Base-by-base conservation (phyloP, 2,329 filamentous ascomycete species). In the Stagonosporopsis vannaccii region DNA sequence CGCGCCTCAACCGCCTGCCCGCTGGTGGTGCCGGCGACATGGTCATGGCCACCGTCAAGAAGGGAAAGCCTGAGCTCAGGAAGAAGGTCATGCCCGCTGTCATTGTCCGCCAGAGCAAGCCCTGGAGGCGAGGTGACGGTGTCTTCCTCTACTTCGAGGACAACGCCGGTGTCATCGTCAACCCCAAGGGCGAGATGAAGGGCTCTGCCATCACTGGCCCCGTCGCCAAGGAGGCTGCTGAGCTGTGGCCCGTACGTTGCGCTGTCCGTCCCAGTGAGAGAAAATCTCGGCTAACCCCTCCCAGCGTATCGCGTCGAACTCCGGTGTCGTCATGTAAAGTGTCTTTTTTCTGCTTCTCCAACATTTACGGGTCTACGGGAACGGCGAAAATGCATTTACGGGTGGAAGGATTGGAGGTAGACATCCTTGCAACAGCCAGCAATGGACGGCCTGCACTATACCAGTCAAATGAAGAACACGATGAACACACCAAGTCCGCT, bases 121-220 rank as follows among this genome's bases (percentile, higher is more conserved):
- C 95, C 77, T 99, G 95, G 95, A 93, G 95, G 87, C 90, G 95
- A 81, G 90, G 91, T 74, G 95, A 99, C 81, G 96, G 95, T 83
- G 91, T 98, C 77, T 99, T 92, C 88, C 89, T 99, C 75, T 99
- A 99, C 88, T 99, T 99, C 79, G 95, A 99, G 91, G 96, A 99
- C 85, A 99, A 99, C 83, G 95, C 95, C 80, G 95, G 95, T 89
- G 95, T 99, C 77, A 99, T 99, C 78, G 95, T 99, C 87, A 99
- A 99, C 87, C 92, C 94, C 83, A 99, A 99, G 91, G 95, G 95
- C 85, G 95, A 99, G 86, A 99, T 99, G 95, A 99, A 99, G 90
- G 95, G 95, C 79, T 97, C 92, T 69, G 95, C 95, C 81, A 99
- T 99, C 81, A 99, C 95, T 75, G 95, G 95, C 74, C 95, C 95